A percentile compares a stretch with the other conserved stretches of the same genome.
phyloP scores from a whole-genome alignment of 768 basidiomycete species.

The Xerocomellus amylosporus region DNA sequence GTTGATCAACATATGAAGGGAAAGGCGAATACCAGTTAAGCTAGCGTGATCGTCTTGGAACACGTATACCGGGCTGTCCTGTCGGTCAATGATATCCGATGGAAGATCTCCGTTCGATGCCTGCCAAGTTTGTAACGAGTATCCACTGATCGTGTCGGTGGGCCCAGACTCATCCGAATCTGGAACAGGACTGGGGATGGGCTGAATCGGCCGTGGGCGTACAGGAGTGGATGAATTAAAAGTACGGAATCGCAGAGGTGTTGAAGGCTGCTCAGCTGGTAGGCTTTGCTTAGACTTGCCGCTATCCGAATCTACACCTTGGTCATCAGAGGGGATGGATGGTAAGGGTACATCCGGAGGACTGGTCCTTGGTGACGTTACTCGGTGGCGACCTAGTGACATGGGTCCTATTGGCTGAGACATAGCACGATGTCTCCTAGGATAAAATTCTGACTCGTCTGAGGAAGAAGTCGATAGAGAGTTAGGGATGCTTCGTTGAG shows the following conservation, averaged over 20 bases:
- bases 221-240: neutral
- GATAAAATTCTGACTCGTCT: slow-evolving; percentile 4
- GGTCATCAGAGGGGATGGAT: slow-evolving; percentile 17
- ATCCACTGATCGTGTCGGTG: neutral
- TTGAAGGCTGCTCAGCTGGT: neutral
- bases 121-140: slow-evolving; percentile 7
- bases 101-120: neutral
- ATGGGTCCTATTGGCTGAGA: neutral
- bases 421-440: neutral
- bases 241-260: neutral
- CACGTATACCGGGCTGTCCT: slow-evolving; percentile 21
- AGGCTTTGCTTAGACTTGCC: neutral
- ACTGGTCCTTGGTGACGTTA: slow-evolving; percentile 7
- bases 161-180: slow-evolving; percentile 7
- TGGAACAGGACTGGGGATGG: slow-evolving; percentile 16
- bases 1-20: slow-evolving; percentile 14
- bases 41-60: slow-evolving; percentile 1
- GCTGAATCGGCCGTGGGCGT: slow-evolving; percentile 19
- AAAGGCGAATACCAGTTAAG: slow-evolving; percentile 14
- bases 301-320: neutral
- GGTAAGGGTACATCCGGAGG: slow-evolving; percentile 24
- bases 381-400: slow-evolving; percentile 5
- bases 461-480: slow-evolving; percentile 6
- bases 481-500: neutral
- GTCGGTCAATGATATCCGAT: slow-evolving; percentile 12